Base-by-base conservation (phyloP, 2,329 filamentous ascomycete genomes). In the Neocucurbitaria cava region DNA sequence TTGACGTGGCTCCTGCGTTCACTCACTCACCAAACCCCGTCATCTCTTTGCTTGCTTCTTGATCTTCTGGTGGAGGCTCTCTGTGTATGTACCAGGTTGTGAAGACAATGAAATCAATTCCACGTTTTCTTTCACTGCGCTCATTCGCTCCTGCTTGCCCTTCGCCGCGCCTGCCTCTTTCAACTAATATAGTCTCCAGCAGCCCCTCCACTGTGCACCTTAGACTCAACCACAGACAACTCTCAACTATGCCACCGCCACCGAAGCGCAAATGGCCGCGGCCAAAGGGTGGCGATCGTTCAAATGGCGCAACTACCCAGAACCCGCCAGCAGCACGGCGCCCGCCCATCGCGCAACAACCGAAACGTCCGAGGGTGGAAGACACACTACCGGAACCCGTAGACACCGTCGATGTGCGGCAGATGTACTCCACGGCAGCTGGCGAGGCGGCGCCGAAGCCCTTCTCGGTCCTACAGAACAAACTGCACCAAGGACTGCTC, bases 401-500 rank as follows among this genome's bases (percentile, higher is more conserved):
- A 21, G 44, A 40, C 6, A 46, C 59, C 17, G 61, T 66, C 21
- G 63, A 70, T 33, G 57, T 65, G 26, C 65, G 61, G 49, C 59
- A 62, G 21, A 64, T 70, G 53, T 66, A 68, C 54, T 62, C 56
- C 50, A 65, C 64, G 23, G 51, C 66, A 26, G 56, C 64, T 3
- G 63, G 65, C 26, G 62, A 62, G 21, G 53, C 59, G 18, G 59
- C 64, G 36, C 59, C 65, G 2, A 66, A 63, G 60, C 66, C 65
- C 0, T 74, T 66, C 46, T 62, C 66, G n/a, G 68, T 59, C 8
- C 52, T 76, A 50, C 60, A 60, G 18, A 64, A 64, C 43, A 59
- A 31, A 18, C 54, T 76, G 47, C 54, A 74, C 39, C 45, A 59
- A 26, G 58, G 64, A 13, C 56, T 76, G 30, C 56, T 76, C 23